Percentiles rank a stretch among this genome's conserved stretches.
These are phyloP conservation scores for Schoenoplectus tabernaemontani DNA, from an alignment of 202 grass and related monocot species.

Conservation along the genomic window DNA sequence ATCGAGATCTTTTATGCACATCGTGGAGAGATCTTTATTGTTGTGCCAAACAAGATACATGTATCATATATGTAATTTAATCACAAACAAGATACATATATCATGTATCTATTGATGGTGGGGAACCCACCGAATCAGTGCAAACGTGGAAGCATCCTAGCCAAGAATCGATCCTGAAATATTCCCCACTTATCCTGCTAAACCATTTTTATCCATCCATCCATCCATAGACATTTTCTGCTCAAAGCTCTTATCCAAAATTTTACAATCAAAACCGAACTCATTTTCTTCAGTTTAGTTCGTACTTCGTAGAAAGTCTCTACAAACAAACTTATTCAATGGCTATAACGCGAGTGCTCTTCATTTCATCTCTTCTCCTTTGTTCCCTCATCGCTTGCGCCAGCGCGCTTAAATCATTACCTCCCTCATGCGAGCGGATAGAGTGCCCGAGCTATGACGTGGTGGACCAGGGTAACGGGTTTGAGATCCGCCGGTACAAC, in stretches of 20 bases:
- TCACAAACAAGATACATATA: no score
- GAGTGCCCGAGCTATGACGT: conserved; percentile 87
- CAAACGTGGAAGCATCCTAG: conserved; percentile 39
- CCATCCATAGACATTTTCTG: neutral
- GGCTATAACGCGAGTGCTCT: neutral
- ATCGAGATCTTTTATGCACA: no score
- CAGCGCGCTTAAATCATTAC: neutral
- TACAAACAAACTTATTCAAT: neutral
- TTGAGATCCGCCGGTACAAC: conserved; percentile 78
- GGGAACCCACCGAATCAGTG: neutral
- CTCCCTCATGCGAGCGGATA: conserved; percentile 79
- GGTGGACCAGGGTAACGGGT: conserved; percentile 75
- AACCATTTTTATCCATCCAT: conserved; percentile 17
- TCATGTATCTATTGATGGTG: no score
- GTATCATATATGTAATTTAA: no score
- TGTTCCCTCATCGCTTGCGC: neutral
- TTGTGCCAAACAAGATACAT: no score
- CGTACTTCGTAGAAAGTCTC: neutral
- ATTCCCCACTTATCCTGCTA: conserved; percentile 8
- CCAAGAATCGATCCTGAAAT: conserved; percentile 18
- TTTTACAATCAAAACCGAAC: neutral
- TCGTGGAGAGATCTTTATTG: no score
- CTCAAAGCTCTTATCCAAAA: conserved; percentile 7
- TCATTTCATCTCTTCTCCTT: conserved; percentile 9
- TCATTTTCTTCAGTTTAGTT: neutral